Evolutionary conservation across 352 stramenopile genomes (phyloP).

Genomic region (Phytophthora agathidicida): DNA sequence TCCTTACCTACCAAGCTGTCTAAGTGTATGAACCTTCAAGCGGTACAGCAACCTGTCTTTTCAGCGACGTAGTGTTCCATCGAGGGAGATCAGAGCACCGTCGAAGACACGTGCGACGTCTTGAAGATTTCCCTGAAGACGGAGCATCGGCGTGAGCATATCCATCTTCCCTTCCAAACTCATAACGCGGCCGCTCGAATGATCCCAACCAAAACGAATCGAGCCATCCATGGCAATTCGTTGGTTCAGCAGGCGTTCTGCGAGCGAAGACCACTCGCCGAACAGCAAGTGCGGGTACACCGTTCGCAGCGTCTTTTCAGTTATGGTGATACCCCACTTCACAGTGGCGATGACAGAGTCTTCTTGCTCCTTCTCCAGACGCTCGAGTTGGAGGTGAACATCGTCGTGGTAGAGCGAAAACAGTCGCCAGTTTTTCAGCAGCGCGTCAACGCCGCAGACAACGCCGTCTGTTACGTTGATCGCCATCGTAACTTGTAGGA

Average conservation of each 20-base stretch:
- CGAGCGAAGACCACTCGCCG: not conserved
- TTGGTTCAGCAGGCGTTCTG: not conserved
- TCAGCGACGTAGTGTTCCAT: no score
- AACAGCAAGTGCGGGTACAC: constrained; percentile 19
- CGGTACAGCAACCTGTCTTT: no score
- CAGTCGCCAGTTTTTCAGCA: constrained; percentile 23
- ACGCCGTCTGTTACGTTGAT: constrained; percentile 7
- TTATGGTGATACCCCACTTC: constrained; percentile 13
- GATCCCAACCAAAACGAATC: constrained; percentile 9
- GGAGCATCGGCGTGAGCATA: constrained; percentile 7
- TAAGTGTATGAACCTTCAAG: no score
- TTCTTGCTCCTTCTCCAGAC: constrained; percentile 5
- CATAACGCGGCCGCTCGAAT: not conserved
- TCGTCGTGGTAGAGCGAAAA: constrained; percentile 15
- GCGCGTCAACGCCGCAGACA: constrained; percentile 8
- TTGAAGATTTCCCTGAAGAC: not conserved
- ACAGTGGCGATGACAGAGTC: not conserved
- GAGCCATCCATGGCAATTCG: not conserved
- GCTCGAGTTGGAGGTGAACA: constrained; percentile 15
- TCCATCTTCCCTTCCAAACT: not conserved
- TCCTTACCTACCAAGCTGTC: no score
- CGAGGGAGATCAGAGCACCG: no score
- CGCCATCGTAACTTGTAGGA: constrained; percentile 10
- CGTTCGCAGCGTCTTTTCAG: constrained; percentile 15
- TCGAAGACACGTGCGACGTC: constrained; percentile 1